These are phyloP conservation scores for Trichoderma sp. DNA, from an alignment of 2,329 filamentous ascomycete genomes.

Conservation along the genomic window DNA sequence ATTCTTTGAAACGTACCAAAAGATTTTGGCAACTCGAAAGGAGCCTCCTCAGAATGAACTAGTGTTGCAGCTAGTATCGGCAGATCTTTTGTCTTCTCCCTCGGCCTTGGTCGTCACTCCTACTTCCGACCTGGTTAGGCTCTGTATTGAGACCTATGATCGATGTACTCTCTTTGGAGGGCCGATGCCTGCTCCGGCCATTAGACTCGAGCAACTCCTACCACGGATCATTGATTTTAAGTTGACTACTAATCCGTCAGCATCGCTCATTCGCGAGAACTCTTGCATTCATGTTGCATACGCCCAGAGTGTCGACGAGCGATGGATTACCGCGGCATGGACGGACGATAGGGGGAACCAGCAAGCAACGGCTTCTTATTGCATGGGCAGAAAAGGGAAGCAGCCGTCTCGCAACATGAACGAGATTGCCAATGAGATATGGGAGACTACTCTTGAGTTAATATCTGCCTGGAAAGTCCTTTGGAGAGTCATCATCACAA, in stretches of 20 bases:
- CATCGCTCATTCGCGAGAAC: slow-evolving; percentile 75
- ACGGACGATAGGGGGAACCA: slow-evolving; percentile 74
- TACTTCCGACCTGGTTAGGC: slow-evolving; percentile 57
- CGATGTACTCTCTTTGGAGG: slow-evolving; percentile 64
- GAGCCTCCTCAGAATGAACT: slow-evolving; percentile 59
- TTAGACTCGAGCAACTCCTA: slow-evolving; percentile 69
- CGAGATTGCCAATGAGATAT: slow-evolving; percentile 73
- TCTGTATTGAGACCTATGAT: slow-evolving; percentile 77
- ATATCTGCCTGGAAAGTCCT: slow-evolving; percentile 69
- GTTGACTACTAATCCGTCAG: slow-evolving; percentile 65
- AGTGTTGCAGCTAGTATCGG: slow-evolving; percentile 75
- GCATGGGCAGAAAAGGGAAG: slow-evolving; percentile 61
- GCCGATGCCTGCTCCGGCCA: slow-evolving; percentile 65
- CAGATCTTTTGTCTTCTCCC: slow-evolving; percentile 65
- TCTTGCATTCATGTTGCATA: slow-evolving; percentile 81
- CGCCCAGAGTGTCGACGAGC: slow-evolving; percentile 70
- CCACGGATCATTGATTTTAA: slow-evolving; percentile 77
- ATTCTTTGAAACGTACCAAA: slow-evolving; percentile 63
- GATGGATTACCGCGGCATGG: slow-evolving; percentile 81
- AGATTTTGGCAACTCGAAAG: slow-evolving; percentile 44
- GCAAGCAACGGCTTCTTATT: slow-evolving; percentile 73
- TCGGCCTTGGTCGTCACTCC: slow-evolving; percentile 63
- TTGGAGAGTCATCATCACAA: slow-evolving; percentile 76
- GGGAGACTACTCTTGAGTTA: slow-evolving; percentile 75
- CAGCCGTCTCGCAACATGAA: slow-evolving; percentile 54